A percentile compares a stretch with the other conserved stretches of the same genome.
phyloP scores from a whole-genome alignment of 495 filamentous ascomycete species.

The Acidiella bohemica region DNA sequence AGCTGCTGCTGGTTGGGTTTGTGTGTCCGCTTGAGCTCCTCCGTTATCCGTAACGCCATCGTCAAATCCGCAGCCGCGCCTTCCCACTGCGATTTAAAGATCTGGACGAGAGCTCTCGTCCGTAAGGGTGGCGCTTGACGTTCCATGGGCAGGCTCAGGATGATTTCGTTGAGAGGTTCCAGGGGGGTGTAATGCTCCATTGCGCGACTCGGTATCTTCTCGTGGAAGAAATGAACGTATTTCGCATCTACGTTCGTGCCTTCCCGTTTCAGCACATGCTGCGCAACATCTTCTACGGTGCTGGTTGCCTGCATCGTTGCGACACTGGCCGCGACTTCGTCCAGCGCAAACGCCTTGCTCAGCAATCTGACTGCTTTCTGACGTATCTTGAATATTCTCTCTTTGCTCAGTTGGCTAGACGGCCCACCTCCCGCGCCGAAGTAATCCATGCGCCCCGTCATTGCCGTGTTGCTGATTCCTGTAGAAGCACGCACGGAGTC shows the following conservation, averaged over 20 bases:
- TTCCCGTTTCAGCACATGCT: constrained; percentile 52
- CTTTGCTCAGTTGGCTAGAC: constrained; percentile 55
- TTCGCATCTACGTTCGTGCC: constrained; percentile 47
- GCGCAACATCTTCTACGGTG: constrained; percentile 66
- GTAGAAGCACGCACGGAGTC: constrained; percentile 62
- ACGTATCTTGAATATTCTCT: constrained; percentile 60
- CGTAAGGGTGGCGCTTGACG: constrained; percentile 44
- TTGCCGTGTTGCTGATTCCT: constrained; percentile 46
- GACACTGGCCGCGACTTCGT: constrained; percentile 70
- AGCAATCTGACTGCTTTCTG: constrained; percentile 66
- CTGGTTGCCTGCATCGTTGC: constrained; percentile 71
- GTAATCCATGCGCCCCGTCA: constrained; percentile 38
- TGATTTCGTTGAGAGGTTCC: constrained; percentile 49
- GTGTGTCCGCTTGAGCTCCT: constrained; percentile 33
- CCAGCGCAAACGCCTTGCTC: constrained; percentile 57
- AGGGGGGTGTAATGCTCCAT: constrained; percentile 60
- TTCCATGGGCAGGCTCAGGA: constrained; percentile 45
- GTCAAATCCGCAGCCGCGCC: constrained; percentile 57
- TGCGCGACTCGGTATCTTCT: constrained; percentile 68
- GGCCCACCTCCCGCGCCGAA: constrained; percentile 45
- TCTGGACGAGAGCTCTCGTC: constrained; percentile 56
- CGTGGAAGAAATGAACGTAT: constrained; percentile 79
- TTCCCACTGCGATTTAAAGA: constrained; percentile 60
- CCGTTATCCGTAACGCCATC: constrained; percentile 45
- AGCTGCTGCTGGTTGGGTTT: constrained; percentile 34